phyloP scores from a whole-genome alignment of 768 basidiomycete species.

The Pleurotus ostreatus region DNA sequence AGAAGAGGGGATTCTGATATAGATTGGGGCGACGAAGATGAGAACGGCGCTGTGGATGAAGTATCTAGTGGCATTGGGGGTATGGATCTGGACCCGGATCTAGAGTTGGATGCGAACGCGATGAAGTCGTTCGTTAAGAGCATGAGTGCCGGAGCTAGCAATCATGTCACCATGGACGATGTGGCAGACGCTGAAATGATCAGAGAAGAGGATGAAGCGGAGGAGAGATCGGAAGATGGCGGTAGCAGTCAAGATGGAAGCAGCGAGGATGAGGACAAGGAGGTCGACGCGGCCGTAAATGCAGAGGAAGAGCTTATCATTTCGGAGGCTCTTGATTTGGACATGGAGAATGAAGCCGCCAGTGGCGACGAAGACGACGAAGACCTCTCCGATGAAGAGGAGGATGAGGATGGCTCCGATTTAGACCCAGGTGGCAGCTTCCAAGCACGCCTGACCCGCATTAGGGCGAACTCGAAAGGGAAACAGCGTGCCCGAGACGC shows the following conservation, averaged over 20 bases:
- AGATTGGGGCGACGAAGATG: conserved; percentile 55
- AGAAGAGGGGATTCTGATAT: conserved; percentile 65
- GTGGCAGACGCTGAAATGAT: conserved; percentile 51
- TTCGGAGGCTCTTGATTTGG: conserved; percentile 32
- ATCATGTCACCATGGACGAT: conserved; percentile 63
- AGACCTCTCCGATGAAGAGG: conserved; percentile 31
- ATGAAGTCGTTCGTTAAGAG: conserved; percentile 54
- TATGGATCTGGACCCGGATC: conserved; percentile 66
- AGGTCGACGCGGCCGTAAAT: conserved; percentile 35
- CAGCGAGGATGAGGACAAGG: conserved; percentile 27
- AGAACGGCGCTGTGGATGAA: conserved; percentile 20
- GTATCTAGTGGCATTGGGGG: conserved; percentile 32
- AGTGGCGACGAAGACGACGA: conserved; percentile 27
- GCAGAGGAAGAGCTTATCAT: conserved; percentile 44
- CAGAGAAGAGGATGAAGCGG: conserved; percentile 43
- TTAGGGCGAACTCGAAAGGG: conserved; percentile 27
- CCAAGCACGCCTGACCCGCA: conserved; percentile 37
- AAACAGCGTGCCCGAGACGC: conserved; percentile 22
- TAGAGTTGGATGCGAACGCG: conserved; percentile 39
- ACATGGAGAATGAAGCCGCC: conserved; percentile 12
- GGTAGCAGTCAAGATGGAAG: conserved; percentile 16
- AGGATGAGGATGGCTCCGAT: conserved; percentile 27
- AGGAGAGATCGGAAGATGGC: conserved; percentile 14
- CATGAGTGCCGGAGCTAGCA: conserved; percentile 38
- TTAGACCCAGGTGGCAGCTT: conserved; percentile 40